phyloP scores from a whole-genome alignment of 2,329 filamentous ascomycete species.

The Fusarium succisae region DNA sequence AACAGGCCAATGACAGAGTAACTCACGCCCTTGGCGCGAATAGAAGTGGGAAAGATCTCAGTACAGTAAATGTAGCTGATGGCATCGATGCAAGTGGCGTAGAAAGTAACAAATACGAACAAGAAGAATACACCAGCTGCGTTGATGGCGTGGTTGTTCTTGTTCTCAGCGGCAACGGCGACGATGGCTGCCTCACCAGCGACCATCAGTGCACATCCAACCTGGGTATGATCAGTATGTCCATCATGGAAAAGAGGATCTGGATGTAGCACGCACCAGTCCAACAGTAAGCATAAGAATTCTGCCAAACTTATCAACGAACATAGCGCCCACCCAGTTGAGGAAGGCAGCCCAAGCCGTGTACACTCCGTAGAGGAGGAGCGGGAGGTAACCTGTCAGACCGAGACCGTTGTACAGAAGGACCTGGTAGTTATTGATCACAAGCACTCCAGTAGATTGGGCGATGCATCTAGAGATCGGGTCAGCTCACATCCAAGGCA shows the following conservation, averaged over 20 bases:
- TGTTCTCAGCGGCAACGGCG: not conserved
- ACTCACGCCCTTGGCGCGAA: not conserved
- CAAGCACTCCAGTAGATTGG: not conserved
- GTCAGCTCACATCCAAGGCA: not conserved
- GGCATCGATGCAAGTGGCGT: not conserved
- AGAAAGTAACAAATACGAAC: not conserved
- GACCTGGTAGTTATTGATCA: not conserved
- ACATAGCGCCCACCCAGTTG: not conserved
- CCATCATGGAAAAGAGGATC: fast-evolving
- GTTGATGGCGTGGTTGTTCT: not conserved
- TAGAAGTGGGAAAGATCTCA: not conserved
- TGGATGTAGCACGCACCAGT: not conserved
- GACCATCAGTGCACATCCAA: not conserved
- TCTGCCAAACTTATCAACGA: not conserved
- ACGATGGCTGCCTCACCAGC: not conserved
- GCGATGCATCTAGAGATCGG: not conserved
- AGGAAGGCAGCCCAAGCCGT: not conserved
- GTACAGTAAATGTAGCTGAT: not conserved
- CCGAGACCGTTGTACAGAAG: not conserved
- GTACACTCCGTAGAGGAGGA: not conserved
- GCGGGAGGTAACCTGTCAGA: not conserved
- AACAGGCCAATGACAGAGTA: not conserved
- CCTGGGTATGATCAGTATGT: not conserved
- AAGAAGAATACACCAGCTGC: not conserved
- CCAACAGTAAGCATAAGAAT: not conserved